Evolutionary conservation across 139 green algal genomes (phyloP), one percentile per base, ranked within the genome.

Genomic region (Raphidocelis subcapitata): DNA sequence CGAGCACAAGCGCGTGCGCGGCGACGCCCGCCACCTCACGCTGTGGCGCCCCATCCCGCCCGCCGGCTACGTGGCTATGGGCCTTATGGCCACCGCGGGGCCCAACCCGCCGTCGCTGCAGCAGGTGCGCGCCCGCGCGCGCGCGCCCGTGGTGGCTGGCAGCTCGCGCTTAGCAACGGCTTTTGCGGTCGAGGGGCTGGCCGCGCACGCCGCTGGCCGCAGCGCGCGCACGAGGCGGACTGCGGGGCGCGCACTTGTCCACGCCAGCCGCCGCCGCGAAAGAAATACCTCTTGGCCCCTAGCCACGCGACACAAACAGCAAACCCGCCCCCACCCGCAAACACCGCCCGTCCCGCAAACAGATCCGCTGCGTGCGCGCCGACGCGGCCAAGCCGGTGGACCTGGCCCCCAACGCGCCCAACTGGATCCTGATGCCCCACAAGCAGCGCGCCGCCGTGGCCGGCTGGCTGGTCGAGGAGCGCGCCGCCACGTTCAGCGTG

Each of bases 31-130:
- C 26, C 81, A 76, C 54, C 79, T 96, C 16, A 78, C 52, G 36
- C 61, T 98, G 21, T 98, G 91, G 92, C 75, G 80, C 63, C 90
- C 92, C 0, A 62, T 94, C 24, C 67, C 94, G 18, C 81, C 83
- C 1, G 65, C 81, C 1, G 94, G 94, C 59, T 98, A 97, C 67
- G 82, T 93, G 26, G 73, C 92, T 1, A 72, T 98, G 68, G 94
- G 94, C 10, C 82, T 79, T 37, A 73, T 97, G 65, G 88, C 81
- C 2, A 74, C 57, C 4, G 21, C 37, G n/a, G 76, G 69, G 23
- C 64, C 64, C 0, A 29, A 67, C 41, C 75, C 72, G 1, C 26
- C 65, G 26, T 20, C 28, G 60, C 55, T 65, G 3, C 79, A 26
- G 12, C 32, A 67, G 32, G 62, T 57, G 32, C 10, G 31, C 21